A percentile compares a stretch with the other conserved stretches of the same genome.
These are phyloP conservation scores for Trametes pubescens DNA, from an alignment of 1,284 basidiomycete species.

Conservation along the genomic window DNA sequence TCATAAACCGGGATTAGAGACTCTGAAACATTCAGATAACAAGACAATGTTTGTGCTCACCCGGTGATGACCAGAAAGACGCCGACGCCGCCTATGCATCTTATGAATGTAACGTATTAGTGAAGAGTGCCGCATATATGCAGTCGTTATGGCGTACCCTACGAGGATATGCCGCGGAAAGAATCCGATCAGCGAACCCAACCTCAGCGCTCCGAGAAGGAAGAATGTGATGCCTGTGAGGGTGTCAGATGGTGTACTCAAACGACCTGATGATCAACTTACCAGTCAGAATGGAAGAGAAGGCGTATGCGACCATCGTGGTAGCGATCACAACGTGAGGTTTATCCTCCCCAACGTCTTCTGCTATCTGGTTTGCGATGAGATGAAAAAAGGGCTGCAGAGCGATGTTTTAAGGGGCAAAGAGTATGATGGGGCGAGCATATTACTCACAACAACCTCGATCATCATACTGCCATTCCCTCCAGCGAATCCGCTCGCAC, in stretches of 20 bases:
- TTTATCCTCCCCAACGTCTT: constrained; percentile 76
- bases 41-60: constrained; percentile 47
- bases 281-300: constrained; percentile 94
- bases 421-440: not conserved
- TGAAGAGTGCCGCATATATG: not conserved
- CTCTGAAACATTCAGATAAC: too few species aligned
- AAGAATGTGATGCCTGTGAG: constrained; percentile 81
- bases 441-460: constrained; percentile 83
- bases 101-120: constrained; percentile 37
- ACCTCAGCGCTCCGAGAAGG: constrained; percentile 81
- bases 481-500: constrained; percentile 88
- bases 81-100: constrained; percentile 96
- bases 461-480: constrained; percentile 99
- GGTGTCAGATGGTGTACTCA: constrained; percentile 4
- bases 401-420: not conserved
- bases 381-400: constrained; percentile 95
- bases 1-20: not conserved
- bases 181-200: constrained; percentile 92
- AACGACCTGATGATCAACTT: constrained; percentile 31
- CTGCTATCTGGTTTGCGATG: constrained; percentile 81
- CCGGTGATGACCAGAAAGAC: constrained; percentile 92
- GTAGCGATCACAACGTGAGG: constrained; percentile 85
- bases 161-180: constrained; percentile 97
- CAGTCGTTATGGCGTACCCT: constrained; percentile 56
- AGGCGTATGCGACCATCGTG: constrained; percentile 88